These are phyloP conservation scores for Kwoniella dendrophila DNA, from an alignment of 768 basidiomycete species.

Conservation along the genomic window DNA sequence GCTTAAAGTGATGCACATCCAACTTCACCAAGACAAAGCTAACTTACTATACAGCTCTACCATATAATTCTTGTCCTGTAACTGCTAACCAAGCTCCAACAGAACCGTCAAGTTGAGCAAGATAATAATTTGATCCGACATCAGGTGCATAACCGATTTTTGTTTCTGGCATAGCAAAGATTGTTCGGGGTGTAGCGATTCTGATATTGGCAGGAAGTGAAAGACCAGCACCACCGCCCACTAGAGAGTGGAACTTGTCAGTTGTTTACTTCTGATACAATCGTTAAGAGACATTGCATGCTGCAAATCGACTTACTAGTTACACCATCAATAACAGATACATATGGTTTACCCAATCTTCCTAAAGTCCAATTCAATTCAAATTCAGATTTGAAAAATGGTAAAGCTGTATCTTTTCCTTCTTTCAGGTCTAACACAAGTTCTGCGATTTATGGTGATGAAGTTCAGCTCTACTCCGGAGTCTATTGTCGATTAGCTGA, in stretches of 20 bases:
- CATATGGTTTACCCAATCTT: conserved; percentile 81
- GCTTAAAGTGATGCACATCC: no score
- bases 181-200: conserved; percentile 87
- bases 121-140: conserved; percentile 87
- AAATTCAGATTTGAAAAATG: conserved; percentile 86
- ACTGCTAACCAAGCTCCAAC: conserved; percentile 92
- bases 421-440: conserved; percentile 43
- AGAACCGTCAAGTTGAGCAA: conserved; percentile 85
- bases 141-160: conserved; percentile 67
- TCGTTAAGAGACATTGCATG: no score
- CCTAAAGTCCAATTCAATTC: conserved; percentile 53
- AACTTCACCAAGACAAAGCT: neutral
- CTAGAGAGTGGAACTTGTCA: conserved; percentile 57
- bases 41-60: conserved; percentile 81
- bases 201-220: conserved; percentile 81
- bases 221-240: conserved; percentile 95
- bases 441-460: conserved; percentile 18
- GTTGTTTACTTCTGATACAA: conserved; percentile 9
- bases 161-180: conserved; percentile 94
- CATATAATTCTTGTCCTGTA: conserved; percentile 71
- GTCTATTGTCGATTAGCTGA: neutral
- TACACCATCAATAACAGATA: conserved; percentile 84
- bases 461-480: conserved; percentile 14
- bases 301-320: conserved; percentile 79
- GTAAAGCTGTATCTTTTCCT: conserved; percentile 57